A percentile compares a stretch with the other conserved stretches of the same genome.
phyloP scores from a whole-genome alignment of 2,329 filamentous ascomycete species.

The Colletotrichum siamense region DNA sequence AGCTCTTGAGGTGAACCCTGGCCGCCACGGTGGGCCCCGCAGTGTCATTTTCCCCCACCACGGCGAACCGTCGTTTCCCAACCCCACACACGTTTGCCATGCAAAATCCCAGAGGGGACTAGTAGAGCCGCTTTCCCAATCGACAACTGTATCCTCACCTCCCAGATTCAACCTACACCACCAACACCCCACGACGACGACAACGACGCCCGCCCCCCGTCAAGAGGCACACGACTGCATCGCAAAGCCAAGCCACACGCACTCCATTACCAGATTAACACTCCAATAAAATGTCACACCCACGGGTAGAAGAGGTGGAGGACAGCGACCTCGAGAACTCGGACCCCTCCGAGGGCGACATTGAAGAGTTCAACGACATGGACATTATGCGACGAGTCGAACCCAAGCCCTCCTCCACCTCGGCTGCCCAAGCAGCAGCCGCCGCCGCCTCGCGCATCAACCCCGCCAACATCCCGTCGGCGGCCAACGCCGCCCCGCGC shows the following conservation, averaged over 20 bases:
- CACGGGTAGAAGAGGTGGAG: slow-evolving; percentile 90
- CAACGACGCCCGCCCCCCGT: neutral
- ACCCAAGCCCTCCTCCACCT: slow-evolving; percentile 32
- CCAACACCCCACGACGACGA: neutral
- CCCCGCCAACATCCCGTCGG: slow-evolving; percentile 38
- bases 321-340: slow-evolving; percentile 75
- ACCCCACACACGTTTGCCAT: slow-evolving; percentile 12
- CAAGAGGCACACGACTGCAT: neutral
- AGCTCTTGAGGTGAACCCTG: neutral
- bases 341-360: slow-evolving; percentile 88
- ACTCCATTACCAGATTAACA: neutral
- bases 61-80: slow-evolving; percentile 4
- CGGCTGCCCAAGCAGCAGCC: slow-evolving; percentile 9
- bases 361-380: slow-evolving; percentile 65
- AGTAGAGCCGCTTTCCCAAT: slow-evolving; percentile 13
- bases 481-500: slow-evolving; percentile 36
- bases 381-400: slow-evolving; percentile 59
- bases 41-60: slow-evolving; percentile 1
- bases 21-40: neutral
- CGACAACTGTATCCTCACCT: slow-evolving; percentile 17
- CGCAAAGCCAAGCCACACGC: neutral
- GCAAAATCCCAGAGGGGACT: slow-evolving; percentile 19
- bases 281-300: slow-evolving; percentile 72
- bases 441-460: slow-evolving; percentile 32
- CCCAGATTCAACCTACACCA: slow-evolving; percentile 9